Conservation (phyloP, 805 yeast genomes). For the Metschnikowia peoriensis region DNA sequence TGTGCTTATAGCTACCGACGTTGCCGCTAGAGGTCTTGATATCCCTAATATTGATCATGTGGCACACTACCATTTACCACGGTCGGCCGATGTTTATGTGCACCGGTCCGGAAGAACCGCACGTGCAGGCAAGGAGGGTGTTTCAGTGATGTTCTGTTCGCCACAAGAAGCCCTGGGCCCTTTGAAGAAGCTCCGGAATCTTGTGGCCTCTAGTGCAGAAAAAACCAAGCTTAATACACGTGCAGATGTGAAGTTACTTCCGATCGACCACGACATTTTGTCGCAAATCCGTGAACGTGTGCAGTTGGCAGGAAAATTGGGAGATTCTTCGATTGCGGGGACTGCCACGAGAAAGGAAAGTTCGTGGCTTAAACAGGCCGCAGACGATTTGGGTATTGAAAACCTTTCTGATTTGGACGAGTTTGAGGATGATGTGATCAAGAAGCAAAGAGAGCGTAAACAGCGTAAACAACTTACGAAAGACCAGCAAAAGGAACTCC, state of each 20-base stretch:
- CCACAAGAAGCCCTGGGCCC: conserved; percentile 95
- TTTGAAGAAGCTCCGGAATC: conserved; percentile 64
- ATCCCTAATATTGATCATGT: conserved; percentile 90
- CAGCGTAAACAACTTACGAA: conserved; percentile 43
- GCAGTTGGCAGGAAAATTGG: conserved; percentile 65
- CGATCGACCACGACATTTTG: conserved; percentile 73
- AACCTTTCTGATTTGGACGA: conserved; percentile 59
- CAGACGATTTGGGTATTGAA: conserved; percentile 88
- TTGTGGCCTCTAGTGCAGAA: conserved; percentile 40
- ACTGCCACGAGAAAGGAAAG: conserved; percentile 65
- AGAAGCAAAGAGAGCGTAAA: conserved; percentile 55
- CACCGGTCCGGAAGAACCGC: conserved; percentile 99
- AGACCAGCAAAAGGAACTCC: conserved; percentile 45
- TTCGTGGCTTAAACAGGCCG: conserved; percentile 84
- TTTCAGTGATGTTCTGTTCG: conserved; percentile 88
- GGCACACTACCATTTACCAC: conserved; percentile 91
- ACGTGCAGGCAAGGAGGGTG: conserved; percentile 91
- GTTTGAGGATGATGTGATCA: conserved; percentile 63
- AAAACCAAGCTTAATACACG: conserved; percentile 30
- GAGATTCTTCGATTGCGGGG: conserved; percentile 64
- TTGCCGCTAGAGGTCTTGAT: conserved; percentile 97
- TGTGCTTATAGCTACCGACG: conserved; percentile 90
- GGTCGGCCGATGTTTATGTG: conserved; percentile 90
- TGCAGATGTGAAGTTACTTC: conserved; percentile 62
- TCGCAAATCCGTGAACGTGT: conserved; percentile 69